phyloP scores from a whole-genome alignment of 192 early-diverging fungal genomes.

The Backusella liffmaniae region DNA sequence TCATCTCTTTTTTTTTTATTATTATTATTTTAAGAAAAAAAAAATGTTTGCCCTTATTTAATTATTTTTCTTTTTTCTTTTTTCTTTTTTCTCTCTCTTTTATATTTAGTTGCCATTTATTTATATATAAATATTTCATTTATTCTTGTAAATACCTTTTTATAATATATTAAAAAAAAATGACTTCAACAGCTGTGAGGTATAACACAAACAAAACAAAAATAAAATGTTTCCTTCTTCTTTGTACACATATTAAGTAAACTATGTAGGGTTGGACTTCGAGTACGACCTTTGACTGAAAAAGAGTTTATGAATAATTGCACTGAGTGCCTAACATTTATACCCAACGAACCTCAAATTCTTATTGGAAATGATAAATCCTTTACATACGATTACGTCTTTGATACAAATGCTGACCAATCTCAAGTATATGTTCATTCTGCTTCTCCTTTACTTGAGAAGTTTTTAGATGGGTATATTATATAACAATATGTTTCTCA shows the following conservation, averaged over 20 bases:
- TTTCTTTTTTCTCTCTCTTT: not conserved
- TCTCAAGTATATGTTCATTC: conserved; percentile 55
- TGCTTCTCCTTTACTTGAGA: conserved; percentile 58
- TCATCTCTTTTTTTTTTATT: conserved; percentile 17
- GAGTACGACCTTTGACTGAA: conserved; percentile 73
- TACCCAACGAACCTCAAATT: conserved; percentile 62
- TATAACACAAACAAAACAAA: conserved; percentile 14
- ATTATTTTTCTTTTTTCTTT: not conserved
- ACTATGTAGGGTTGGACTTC: conserved; percentile 64
- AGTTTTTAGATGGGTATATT: conserved; percentile 71
- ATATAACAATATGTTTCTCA: not conserved
- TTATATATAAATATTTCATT: conserved; percentile 8
- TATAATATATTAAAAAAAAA: conserved; percentile 2
- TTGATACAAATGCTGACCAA: conserved; percentile 53
- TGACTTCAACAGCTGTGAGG: conserved; percentile 41
- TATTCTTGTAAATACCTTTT: conserved; percentile 4
- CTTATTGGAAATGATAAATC: conserved; percentile 61
- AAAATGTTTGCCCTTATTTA: conserved; percentile 2
- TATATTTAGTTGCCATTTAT: conserved; percentile 6
- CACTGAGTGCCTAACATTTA: conserved; percentile 55
- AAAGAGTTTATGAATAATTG: conserved; percentile 70
- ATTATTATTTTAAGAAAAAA: conserved; percentile 2
- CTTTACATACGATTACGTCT: conserved; percentile 74
- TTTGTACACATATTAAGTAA: not conserved
- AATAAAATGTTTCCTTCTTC: not conserved